Evolutionary conservation across 139 green algal genomes (phyloP), one percentile per base, ranked within the genome.

Genomic region (Ostreobium quekettii): DNA sequence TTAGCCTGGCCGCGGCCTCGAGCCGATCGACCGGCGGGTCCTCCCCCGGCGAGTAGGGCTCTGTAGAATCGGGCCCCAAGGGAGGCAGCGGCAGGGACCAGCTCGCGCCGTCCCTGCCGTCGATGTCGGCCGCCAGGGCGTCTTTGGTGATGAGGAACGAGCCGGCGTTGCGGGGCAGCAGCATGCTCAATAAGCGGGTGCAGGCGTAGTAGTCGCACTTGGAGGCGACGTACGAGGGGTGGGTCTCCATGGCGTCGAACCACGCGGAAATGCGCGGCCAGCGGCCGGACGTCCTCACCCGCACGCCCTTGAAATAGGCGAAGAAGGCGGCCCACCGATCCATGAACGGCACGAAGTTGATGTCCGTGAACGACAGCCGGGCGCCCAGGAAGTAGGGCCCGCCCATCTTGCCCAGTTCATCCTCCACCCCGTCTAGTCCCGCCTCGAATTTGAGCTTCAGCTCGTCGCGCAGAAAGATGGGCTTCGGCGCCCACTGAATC

Each of bases 281-380:
- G 3, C 89, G 36, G 11, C 74, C 71, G 36, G 70, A 74, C 24
- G 77, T 81, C 19, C 88, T 66, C 60, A 95, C 72, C 26, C 72
- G 48, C 4, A 90, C 74, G n/a, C 88, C 93, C 84, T 97, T 97
- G 82, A 95, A 97, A 76, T 96, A 98, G 15, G 78, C 66, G 6
- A 66, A 19, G 35, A 36, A 5, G 15, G 85, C 85, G 4, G 77
- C 85, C 19, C 89, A 88, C 62, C 93, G 83, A 84, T 99, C 93
- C 66, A 99, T 78, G 79, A 97, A 95, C 38, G 93, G 88, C 0
- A 83, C 78, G 73, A 95, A 97, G 5, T 72, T 83, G 64, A 88
- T 78, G 82, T 96, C 90, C 29, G 90, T 80, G 38, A 95, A 76
- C 35, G 66, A 83, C 42, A 96, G 74, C 2, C 88, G 76, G 1